These are phyloP conservation scores for Paecilomyces sp. DNA, from an alignment of 2,329 filamentous ascomycete genomes.

Conservation along the genomic window DNA sequence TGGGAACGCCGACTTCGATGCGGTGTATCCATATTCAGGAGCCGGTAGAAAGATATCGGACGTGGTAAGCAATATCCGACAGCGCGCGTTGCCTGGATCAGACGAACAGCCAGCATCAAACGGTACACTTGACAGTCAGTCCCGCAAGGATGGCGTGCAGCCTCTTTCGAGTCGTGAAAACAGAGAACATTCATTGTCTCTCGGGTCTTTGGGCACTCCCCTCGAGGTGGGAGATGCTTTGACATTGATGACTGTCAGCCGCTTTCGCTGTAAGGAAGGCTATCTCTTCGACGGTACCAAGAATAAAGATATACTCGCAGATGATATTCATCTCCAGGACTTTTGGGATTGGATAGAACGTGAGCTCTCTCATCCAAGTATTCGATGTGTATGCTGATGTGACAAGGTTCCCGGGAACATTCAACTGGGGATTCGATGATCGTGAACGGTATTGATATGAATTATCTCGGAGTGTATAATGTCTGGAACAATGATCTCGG, in stretches of 20 bases:
- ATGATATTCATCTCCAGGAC: slow-evolving; percentile 50
- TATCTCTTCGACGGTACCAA: slow-evolving; percentile 46
- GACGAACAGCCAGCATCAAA: slow-evolving; percentile 5
- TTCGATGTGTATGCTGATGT: slow-evolving; percentile 7
- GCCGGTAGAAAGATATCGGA: slow-evolving; percentile 20
- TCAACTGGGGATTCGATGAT: slow-evolving; percentile 48
- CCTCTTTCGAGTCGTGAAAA: slow-evolving; percentile 31
- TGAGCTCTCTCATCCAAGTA: slow-evolving; percentile 16
- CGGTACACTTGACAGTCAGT: slow-evolving; percentile 2
- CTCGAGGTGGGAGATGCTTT: slow-evolving; percentile 33
- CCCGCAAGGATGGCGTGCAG: slow-evolving; percentile 5
- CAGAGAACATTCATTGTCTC: slow-evolving; percentile 26
- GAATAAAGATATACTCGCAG: slow-evolving; percentile 49
- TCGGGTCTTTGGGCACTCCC: slow-evolving; percentile 17
- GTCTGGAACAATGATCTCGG: slow-evolving; percentile 54
- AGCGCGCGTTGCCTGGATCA: slow-evolving; percentile 14
- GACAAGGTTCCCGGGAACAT: slow-evolving; percentile 29
- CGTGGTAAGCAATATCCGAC: slow-evolving; percentile 20
- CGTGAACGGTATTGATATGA: slow-evolving; percentile 50
- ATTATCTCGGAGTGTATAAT: slow-evolving; percentile 52
- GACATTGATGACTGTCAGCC: slow-evolving; percentile 32
- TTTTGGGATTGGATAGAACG: slow-evolving; percentile 54
- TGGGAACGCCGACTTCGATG: slow-evolving; percentile 20
- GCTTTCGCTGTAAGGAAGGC: slow-evolving; percentile 48
- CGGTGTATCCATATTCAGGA: slow-evolving; percentile 22